Evolutionary conservation across 768 basidiomycete species (phyloP).

Genomic region (Leccinellum albellum): DNA sequence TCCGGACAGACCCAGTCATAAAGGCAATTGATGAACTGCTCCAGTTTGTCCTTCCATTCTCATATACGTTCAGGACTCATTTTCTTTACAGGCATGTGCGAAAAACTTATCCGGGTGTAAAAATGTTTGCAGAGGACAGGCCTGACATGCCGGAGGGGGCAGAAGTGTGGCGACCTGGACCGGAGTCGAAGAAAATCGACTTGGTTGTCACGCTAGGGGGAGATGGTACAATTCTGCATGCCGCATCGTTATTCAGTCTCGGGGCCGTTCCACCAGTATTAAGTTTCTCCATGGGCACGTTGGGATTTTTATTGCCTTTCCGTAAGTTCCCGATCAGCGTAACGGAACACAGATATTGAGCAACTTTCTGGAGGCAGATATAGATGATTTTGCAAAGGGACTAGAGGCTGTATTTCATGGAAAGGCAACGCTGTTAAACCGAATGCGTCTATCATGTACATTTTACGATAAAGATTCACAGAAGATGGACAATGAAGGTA

Average conservation of each 20-base stretch:
- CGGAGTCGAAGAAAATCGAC: slow-evolving; percentile 63
- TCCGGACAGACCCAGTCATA: slow-evolving; percentile 73
- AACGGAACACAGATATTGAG: background rate
- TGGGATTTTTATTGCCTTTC: slow-evolving; percentile 92
- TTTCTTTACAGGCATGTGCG: slow-evolving; percentile 48
- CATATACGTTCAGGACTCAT: background rate
- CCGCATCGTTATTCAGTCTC: slow-evolving; percentile 83
- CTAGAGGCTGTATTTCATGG: slow-evolving; percentile 76
- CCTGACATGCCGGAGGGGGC: slow-evolving; percentile 61
- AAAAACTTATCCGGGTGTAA: slow-evolving; percentile 53
- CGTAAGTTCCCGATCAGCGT: slow-evolving; percentile 48
- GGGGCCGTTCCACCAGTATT: slow-evolving; percentile 89
- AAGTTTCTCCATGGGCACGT: slow-evolving; percentile 68
- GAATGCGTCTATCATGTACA: slow-evolving; percentile 86
- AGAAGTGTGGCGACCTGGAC: slow-evolving; percentile 57
- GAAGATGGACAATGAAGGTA: slow-evolving; percentile 63
- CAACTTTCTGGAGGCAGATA: slow-evolving; percentile 48
- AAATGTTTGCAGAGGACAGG: slow-evolving; percentile 65
- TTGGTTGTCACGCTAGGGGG: slow-evolving; percentile 90
- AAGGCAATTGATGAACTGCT: slow-evolving; percentile 73
- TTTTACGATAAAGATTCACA: slow-evolving; percentile 61
- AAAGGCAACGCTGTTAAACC: slow-evolving; percentile 75
- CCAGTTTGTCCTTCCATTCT: slow-evolving; percentile 40
- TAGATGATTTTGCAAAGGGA: slow-evolving; percentile 81
- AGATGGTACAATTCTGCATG: slow-evolving; percentile 92